These are phyloP conservation scores for Barnettozyma hawaiiensis DNA, from an alignment of 1,139 yeast species.

Conservation along the genomic window DNA sequence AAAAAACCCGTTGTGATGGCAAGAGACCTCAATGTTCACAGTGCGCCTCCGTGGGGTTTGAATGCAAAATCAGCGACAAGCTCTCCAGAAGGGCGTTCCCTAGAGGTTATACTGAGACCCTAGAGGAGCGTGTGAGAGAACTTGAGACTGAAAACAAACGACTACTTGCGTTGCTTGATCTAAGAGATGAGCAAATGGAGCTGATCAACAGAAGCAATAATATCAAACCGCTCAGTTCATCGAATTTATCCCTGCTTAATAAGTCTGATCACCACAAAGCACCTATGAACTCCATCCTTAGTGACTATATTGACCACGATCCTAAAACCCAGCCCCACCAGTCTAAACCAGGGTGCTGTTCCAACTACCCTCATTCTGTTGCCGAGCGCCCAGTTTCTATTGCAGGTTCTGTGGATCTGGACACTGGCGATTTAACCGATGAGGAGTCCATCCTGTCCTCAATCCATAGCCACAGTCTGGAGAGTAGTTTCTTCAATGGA, in stretches of 20 bases:
- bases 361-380: slow-evolving; percentile 46
- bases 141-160: slow-evolving; percentile 51
- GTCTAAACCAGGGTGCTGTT: slow-evolving; percentile 52
- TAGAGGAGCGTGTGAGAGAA: slow-evolving; percentile 56
- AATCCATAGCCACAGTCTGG: slow-evolving; percentile 7
- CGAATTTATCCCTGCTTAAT: slow-evolving; percentile 29
- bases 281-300: slow-evolving; percentile 8
- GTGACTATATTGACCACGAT: slow-evolving; percentile 23
- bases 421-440: slow-evolving; percentile 41
- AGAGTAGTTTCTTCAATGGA: background rate
- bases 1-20: slow-evolving; percentile 75
- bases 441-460: slow-evolving; percentile 35
- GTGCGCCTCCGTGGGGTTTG: slow-evolving; percentile 60
- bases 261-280: slow-evolving; percentile 9
- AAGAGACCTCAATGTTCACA: slow-evolving; percentile 59
- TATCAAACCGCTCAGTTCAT: slow-evolving; percentile 26
- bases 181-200: slow-evolving; percentile 28
- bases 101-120: slow-evolving; percentile 69
- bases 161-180: slow-evolving; percentile 29
- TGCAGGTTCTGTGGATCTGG: slow-evolving; percentile 50
- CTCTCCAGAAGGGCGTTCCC: slow-evolving; percentile 69
- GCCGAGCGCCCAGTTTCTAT: slow-evolving; percentile 62
- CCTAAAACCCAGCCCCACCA: slow-evolving; percentile 46
- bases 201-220: slow-evolving; percentile 17
- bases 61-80: slow-evolving; percentile 67